Conservation (phyloP, 805 yeast genomes). For the Candida namnaoensis region DNA sequence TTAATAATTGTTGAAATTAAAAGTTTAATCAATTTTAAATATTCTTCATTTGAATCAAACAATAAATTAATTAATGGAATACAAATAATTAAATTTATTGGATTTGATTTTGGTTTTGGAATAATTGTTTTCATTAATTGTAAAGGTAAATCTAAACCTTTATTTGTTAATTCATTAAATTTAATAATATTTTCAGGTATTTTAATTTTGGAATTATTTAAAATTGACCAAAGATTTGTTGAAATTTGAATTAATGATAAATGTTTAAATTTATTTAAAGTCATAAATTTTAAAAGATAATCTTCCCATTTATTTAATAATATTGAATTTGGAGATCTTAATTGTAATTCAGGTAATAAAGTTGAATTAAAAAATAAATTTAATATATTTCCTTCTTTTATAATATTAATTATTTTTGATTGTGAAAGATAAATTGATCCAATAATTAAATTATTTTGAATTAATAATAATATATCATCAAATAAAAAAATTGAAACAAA, state of each 20-base stretch:
- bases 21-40: constrained; percentile 15
- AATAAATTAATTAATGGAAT: constrained; percentile 28
- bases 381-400: constrained; percentile 16
- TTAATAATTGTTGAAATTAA: constrained; percentile 20
- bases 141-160: constrained; percentile 33
- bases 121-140: constrained; percentile 26
- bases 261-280: background rate
- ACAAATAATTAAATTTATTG: constrained; percentile 33
- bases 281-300: constrained; percentile 15
- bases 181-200: constrained; percentile 31
- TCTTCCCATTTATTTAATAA: constrained; percentile 34
- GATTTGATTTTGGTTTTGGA: constrained; percentile 29
- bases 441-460: constrained; percentile 3
- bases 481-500: constrained; percentile 24
- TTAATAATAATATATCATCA: constrained; percentile 20
- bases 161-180: constrained; percentile 26
- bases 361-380: constrained; percentile 30
- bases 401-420: constrained; percentile 8
- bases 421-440: background rate
- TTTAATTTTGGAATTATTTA: constrained; percentile 16
- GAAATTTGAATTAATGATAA: constrained; percentile 38
- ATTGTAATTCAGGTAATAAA: constrained; percentile 34
- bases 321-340: constrained; percentile 21
- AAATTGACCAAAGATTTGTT: constrained; percentile 40
- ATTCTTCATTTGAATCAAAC: constrained; percentile 19